Evolutionary conservation across 805 yeast genomes (phyloP), one percentile per base, ranked within the genome.

Genomic region (Teunomyces gatunensis): DNA sequence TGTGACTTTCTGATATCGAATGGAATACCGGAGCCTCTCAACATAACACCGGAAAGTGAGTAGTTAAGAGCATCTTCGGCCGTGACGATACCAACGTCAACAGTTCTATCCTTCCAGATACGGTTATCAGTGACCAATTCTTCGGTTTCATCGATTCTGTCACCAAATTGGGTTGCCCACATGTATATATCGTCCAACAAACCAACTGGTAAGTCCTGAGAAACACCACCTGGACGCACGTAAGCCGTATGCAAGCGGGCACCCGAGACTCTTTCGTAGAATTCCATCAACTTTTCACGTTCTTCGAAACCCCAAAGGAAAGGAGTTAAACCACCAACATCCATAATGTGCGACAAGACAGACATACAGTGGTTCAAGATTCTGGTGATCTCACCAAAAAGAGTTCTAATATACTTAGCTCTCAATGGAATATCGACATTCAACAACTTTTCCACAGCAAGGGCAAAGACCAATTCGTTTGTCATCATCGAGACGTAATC

Each of bases 131-230:
- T 87, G 54, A 85, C 78, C 72, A 89, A 78, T 71, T 89, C 96
- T 73, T 89, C 96, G 53, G 87, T 84, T 70, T 89, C 96, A 67
- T 89, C 96, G 56, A 89, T 71, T 74, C 96, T 82, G 73, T 89
- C 96, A 64, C 96, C 96, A 58, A 89, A 89, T 74, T 89, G 96
- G 20, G 96, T 89, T 47, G 96, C 95, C 96, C 96, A 89, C 92
- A 88, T 88, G 70, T 87, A 89, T 55, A 89, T 89, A 65, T 89
- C 96, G 68, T 89, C 96, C 59, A 89, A 78, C 61, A 89, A 67
- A 45, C 96, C 96, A 35, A 81, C 84, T 21, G 96, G 96, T 51
- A 89, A 69, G 71, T 89, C 96, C 70, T 86, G 95, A 17, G 92
- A 73, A 15, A 89, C 96, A 62, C 96, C 96, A 60, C 96, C 96